These are phyloP conservation scores for Syncephalastrum contaminatum DNA, from an alignment of 371 early-diverging fungal genomes.

Conservation along the genomic window DNA sequence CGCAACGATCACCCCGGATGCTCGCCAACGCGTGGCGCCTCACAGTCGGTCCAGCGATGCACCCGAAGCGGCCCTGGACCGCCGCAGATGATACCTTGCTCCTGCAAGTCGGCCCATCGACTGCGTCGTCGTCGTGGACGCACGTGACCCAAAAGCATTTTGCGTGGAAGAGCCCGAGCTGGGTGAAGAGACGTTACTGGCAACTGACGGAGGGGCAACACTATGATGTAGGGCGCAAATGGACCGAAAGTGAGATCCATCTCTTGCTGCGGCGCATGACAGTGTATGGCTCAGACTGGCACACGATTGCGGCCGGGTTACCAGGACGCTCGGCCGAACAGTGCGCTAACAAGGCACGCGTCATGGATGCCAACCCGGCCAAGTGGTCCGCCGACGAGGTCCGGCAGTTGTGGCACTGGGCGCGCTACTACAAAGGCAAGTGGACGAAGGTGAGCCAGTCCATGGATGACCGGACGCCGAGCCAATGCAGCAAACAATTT, in stretches of 20 bases:
- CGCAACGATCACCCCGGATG: conserved; percentile 25
- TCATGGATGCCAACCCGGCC: conserved; percentile 27
- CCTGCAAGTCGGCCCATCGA: conserved; percentile 9
- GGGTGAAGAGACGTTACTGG: conserved; percentile 21
- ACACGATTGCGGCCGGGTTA: conserved; percentile 40
- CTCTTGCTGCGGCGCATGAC: conserved; percentile 36
- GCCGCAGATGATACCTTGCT: conserved; percentile 31
- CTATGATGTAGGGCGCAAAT: background rate
- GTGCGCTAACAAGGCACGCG: conserved; percentile 13
- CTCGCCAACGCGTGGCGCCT: conserved; percentile 26
- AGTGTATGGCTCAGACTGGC: conserved; percentile 40
- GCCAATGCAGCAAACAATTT: conserved; percentile 20
- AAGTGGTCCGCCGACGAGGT: conserved; percentile 28
- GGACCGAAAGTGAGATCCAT: conserved; percentile 34
- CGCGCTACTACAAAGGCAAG: conserved; percentile 12
- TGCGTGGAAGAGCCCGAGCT: conserved; percentile 19
- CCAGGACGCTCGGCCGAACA: conserved; percentile 24
- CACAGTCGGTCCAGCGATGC: background rate
- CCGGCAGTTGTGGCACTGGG: conserved; percentile 30
- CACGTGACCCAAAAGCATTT: conserved; percentile 8
- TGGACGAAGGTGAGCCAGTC: conserved; percentile 18
- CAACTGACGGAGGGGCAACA: too few species aligned
- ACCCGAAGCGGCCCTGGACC: conserved; percentile 21
- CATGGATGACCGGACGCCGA: conserved; percentile 25
- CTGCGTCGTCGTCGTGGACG: too few species aligned